Conservation (phyloP, 2,329 filamentous ascomycete species). For the Alternaria sp. region DNA sequence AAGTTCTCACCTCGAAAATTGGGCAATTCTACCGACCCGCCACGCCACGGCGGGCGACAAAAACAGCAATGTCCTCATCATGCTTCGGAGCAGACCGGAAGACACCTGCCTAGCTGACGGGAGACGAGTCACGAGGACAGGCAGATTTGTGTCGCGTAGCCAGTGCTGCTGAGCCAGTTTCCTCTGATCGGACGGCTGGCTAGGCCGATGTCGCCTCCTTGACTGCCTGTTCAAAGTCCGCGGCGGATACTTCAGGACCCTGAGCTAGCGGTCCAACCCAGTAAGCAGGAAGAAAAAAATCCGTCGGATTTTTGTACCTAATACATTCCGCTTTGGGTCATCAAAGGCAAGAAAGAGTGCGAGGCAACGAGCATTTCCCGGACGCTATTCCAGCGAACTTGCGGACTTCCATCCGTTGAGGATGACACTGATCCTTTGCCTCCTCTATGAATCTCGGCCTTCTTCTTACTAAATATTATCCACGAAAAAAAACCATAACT, state of each 20-base stretch:
- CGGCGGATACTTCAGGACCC: conserved; percentile 42
- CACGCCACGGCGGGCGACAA: conserved; percentile 21
- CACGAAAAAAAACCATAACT: neutral
- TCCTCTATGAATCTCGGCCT: neutral
- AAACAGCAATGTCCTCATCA: conserved; percentile 17
- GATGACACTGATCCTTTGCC: neutral
- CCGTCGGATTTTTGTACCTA: conserved; percentile 27
- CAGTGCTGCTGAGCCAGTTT: conserved; percentile 16
- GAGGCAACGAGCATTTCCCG: conserved; percentile 24
- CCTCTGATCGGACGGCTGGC: conserved; percentile 16
- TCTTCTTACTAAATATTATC: neutral
- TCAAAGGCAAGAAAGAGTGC: conserved; percentile 26
- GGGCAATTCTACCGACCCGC: conserved; percentile 26
- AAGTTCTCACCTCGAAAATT: neutral
- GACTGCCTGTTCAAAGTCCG: conserved; percentile 18
- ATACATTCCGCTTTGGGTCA: conserved; percentile 25
- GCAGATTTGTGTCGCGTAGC: conserved; percentile 32
- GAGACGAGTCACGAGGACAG: conserved; percentile 50
- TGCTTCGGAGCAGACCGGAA: conserved; percentile 45
- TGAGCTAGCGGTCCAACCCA: conserved; percentile 24
- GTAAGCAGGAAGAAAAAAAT: conserved; percentile 15
- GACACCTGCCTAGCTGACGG: conserved; percentile 26
- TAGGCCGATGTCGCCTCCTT: conserved; percentile 50
- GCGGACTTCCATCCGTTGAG: neutral
- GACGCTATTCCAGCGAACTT: neutral